Base-by-base conservation (phyloP, 805 yeast species). In the Candida ovalis region DNA sequence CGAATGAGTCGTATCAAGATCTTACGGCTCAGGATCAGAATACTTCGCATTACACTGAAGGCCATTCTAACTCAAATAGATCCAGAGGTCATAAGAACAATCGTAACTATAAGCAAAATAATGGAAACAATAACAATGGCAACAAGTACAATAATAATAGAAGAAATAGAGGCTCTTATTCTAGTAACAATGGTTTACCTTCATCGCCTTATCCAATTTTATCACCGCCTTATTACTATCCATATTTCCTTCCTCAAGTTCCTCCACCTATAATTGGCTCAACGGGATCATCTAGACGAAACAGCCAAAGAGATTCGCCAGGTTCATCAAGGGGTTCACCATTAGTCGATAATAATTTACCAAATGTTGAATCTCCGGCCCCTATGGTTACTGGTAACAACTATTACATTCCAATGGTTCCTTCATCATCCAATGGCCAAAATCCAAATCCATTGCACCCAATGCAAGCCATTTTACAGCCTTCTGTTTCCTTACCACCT, bases 161-260 rank as follows among this genome's bases (percentile, higher is more conserved):
- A n/a, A 48, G 40, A 23, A 45, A 44, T 37, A 55, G 50, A n/a
- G 28, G 28, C 10, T 39, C 41, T 3, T 39, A n/a, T 24, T 39
- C 41, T 8, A 24, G 17, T 24, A 39, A 13, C 41, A 46, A 40
- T 45, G 40, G 44, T 23, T 42, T 47, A 24, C 17, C 54, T 13
- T 35, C 47, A 18, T 43, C 57, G 3, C 47, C 55, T 27, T 58
- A 56, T 43, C 57, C 55, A 28, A 25, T 53, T 22, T n/a, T 52
- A 8, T 30, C 53, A 18, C 39, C 52, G 7, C 55, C 54, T 25
- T 56, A 56, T 39, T 59, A 53, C 42, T 41, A 48, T 17, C 61
- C 63, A 4, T 56, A 57, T 36, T 49, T 50, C 21, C 35, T 53
- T 41, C 53, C 58, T 9, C 57, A 42, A 9, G 54, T 51, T 21